These are phyloP conservation scores for Kurtzmaniella quercitrusa DNA, from an alignment of 1,139 yeast species.

Conservation along the genomic window DNA sequence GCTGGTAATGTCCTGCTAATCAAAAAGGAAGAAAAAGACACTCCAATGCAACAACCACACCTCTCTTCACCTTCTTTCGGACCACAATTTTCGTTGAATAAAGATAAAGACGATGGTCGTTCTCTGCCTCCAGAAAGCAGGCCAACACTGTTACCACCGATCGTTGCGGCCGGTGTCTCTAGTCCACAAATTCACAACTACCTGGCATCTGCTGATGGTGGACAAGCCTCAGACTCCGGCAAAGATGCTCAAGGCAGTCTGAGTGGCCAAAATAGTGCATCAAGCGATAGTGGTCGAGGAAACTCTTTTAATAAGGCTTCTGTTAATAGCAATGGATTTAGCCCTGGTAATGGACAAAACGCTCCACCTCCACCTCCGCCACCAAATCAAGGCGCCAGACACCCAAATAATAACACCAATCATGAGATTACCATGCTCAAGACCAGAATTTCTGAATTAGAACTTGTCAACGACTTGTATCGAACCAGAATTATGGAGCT, in stretches of 20 bases:
- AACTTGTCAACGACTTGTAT: conserved; percentile 82
- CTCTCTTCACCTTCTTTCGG: conserved; percentile 43
- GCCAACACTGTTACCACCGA: conserved; percentile 34
- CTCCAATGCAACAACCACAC: conserved; percentile 18
- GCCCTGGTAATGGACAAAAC: conserved; percentile 11
- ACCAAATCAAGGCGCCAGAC: not conserved
- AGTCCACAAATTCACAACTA: conserved; percentile 9
- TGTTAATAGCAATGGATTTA: conserved; percentile 13
- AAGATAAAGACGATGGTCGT: conserved; percentile 2
- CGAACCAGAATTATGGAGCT: conserved; percentile 77
- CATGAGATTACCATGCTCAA: conserved; percentile 54
- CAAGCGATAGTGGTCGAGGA: not conserved
- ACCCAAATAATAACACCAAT: conserved; percentile 13
- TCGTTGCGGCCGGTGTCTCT: conserved; percentile 13
- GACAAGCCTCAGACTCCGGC: not conserved
- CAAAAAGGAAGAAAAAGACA: conserved; percentile 14
- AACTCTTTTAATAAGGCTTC: not conserved
- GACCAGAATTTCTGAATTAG: conserved; percentile 84
- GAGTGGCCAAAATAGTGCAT: not conserved
- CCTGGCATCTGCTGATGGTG: not conserved
- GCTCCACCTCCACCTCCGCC: conserved; percentile 14
- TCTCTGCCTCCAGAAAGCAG: conserved; percentile 8
- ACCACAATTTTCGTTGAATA: conserved; percentile 33
- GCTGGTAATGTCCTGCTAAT: not conserved
- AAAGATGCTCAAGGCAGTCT: conserved; percentile 1